Evolutionary conservation across 2,329 filamentous ascomycete genomes (phyloP), one percentile per base, ranked within the genome.

Genomic region (Thielaviopsis ethacetica): DNA sequence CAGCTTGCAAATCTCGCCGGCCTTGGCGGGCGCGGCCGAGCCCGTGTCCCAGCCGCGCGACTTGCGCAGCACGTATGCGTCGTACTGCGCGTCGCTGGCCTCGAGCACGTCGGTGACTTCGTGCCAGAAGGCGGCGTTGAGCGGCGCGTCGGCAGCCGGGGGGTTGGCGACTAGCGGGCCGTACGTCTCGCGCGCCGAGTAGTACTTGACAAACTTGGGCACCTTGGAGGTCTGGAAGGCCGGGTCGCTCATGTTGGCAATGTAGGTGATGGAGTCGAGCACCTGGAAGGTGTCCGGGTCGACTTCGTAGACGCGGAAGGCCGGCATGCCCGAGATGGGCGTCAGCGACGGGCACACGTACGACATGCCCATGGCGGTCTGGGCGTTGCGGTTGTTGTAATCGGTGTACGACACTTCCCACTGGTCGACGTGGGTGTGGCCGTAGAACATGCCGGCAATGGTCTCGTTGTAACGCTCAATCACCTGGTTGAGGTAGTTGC

Each of bases 51-150:
- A 76, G 3, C 76, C 76, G 5, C 79, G 71, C 10, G 70, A 72
- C 61, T 76, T 77, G 59, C 77, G 70, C 0, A 69, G 65, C 54
- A 73, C 71, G 65, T 74, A 82, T 2, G 67, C 68, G 17, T 73
- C 68, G 63, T 82, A 81, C 1, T 71, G 66, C 0, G 65, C 61
- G 2, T 71, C 63, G 58, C 79, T 66, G 4, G 60, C 63, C 61
- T 77, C 74, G 54, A 82, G 73, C 2, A 69, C 65, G 0, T 68
- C 68, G 1, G 79, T 82, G 21, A 82, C 70, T 62, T 77, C 74
- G 65, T 82, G 79, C 79, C 80, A 83, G 67, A 82, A 82, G 0
- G 74, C 74, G 0, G 79, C 75, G 1, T 75, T 78, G 38, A 84
- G 72, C 63, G 82, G 67, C 3, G 71, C 70, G 50, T 69, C 63